Evolutionary conservation across 306 rosid species (phyloP).

Genomic region (Dryas alaskensis): DNA sequence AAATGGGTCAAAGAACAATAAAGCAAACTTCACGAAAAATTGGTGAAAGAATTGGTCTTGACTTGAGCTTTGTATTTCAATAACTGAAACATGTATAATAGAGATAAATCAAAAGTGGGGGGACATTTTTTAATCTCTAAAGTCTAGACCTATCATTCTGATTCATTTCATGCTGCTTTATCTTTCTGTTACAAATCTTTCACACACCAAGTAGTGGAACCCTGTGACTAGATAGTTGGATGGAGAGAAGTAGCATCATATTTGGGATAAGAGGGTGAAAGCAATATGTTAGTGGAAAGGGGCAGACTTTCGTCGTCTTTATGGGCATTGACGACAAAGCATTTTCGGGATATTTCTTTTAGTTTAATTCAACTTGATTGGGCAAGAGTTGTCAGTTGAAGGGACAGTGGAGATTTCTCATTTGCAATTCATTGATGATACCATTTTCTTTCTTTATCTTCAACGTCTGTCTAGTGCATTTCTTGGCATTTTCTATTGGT

Average conservation of each 20-base stretch:
- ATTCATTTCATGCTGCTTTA: background rate
- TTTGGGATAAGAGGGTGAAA: too few relatives aligned
- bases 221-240: too few relatives aligned
- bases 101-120: constrained; percentile 1
- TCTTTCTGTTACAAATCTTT: background rate
- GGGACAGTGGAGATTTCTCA: too few relatives aligned
- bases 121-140: background rate
- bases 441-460: background rate
- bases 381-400: background rate
- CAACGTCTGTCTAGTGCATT: constrained; percentile 1
- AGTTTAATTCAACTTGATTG: background rate
- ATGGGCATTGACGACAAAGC: too few relatives aligned
- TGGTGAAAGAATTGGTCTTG: background rate
- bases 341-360: too few relatives aligned
- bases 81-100: background rate
- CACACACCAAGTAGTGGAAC: too few relatives aligned
- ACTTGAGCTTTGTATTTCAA: background rate
- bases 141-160: background rate
- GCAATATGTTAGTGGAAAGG: too few relatives aligned
- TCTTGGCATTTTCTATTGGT: background rate
- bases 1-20: background rate
- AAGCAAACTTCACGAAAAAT: background rate
- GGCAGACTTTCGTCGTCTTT: too few relatives aligned
- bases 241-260: too few relatives aligned
- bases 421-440: too few relatives aligned